Base-by-base conservation (phyloP, 371 early-diverging fungal species). In the Mucor racemosus region DNA sequence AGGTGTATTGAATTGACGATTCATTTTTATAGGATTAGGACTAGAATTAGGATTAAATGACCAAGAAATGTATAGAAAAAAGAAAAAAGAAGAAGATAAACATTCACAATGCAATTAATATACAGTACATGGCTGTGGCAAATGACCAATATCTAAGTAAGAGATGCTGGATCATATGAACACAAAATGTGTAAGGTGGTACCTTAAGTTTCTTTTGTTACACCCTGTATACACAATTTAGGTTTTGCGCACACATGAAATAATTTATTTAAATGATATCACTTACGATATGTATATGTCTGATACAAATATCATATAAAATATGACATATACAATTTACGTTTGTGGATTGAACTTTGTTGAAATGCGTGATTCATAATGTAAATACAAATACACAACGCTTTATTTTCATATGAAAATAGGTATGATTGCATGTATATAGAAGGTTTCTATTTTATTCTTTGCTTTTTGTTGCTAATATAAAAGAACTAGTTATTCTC, bases 1-100 rank as follows among this genome's bases (percentile, higher is more conserved):
- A 54, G 73, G 56, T 0, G 67, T 53, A 21, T 67, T 67, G 17
- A 65, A 48, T 26, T 19, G 26, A 48, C 65, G 65, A 21, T 56
- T 62, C 53, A 53, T 26, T 26, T 7, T 1, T 31, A 14, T 9
- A 19, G 53, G 26, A 3, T 26, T 26, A 26, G 26, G 26, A 3
- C 3, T 26, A 26, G 26, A 3, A 26, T 26, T 26, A 26, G 26
- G 3, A 3, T 26, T 26, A 26, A 26, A 26, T 26, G 26, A 1
- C 26, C 26, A 26, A 26, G 26, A 26, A 26, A 26, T n/a, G n/a
- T n/a, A n/a, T 1, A 26, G 26, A 26, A 26, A 26, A 53, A 53
- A 53, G 26, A 53, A 53, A 31, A 31, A 53, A 53, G 11, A 10
- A 31, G 19, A 10, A 53, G 53, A 53, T 53, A 53, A 31, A 53